Evolutionary conservation across 345 rosid species (phyloP).

Genomic region (Citropsis articulata): DNA sequence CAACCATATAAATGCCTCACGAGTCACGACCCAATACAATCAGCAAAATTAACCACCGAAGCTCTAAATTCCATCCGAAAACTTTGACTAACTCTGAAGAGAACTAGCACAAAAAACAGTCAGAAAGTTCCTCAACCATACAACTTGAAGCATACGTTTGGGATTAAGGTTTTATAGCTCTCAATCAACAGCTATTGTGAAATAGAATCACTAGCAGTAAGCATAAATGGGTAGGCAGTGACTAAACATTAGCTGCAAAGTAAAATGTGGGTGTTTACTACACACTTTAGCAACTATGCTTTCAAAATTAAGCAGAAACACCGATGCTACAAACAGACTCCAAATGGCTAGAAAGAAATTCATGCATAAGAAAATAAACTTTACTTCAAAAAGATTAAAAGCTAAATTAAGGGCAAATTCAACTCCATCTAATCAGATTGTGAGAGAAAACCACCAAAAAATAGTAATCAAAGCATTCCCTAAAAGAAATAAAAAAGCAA

Average conservation of each 20-base stretch:
- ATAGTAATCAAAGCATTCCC: background rate
- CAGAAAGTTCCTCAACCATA: background rate
- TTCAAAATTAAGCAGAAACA: too few relatives aligned
- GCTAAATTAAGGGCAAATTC: background rate
- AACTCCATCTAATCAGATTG: background rate
- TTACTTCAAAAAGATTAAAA: background rate
- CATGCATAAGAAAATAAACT: background rate
- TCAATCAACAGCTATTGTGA: background rate
- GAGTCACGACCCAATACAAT: background rate
- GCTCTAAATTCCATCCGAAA: conserved; percentile 1
- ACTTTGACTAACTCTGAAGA: background rate
- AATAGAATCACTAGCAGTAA: background rate
- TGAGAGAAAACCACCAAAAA: background rate
- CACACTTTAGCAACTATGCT: too few relatives aligned
- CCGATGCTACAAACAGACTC: too few relatives aligned
- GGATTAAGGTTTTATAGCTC: background rate
- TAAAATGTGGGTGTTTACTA: too few relatives aligned
- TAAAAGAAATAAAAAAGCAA: background rate
- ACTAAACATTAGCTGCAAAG: too few relatives aligned
- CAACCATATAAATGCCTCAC: conserved; percentile 1
- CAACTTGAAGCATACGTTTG: background rate
- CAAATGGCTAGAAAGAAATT: background rate
- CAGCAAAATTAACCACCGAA: background rate
- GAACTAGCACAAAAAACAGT: background rate
- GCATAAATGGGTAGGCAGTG: background rate